Evolutionary conservation across 768 basidiomycete genomes (phyloP).

Genomic region (Auriscalpium microsporum): DNA sequence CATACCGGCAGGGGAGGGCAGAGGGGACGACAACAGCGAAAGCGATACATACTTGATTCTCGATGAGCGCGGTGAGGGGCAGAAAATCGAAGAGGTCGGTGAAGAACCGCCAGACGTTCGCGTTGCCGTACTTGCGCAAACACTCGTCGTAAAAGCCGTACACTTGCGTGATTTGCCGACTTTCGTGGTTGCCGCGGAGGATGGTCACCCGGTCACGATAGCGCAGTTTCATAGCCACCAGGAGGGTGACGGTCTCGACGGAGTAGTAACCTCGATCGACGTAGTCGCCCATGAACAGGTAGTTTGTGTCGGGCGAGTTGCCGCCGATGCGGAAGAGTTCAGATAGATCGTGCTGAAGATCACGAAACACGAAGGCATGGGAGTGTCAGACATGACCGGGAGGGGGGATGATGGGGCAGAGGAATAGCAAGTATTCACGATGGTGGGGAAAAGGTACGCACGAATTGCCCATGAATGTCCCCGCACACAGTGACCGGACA

Average conservation of each 20-base stretch:
- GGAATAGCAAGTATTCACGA: slow-evolving; percentile 15
- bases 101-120: slow-evolving; percentile 99
- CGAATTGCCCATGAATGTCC: slow-evolving; percentile 99
- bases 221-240: slow-evolving; percentile 94
- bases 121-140: slow-evolving; percentile 98
- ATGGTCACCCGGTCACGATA: slow-evolving; percentile 98
- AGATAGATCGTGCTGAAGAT: slow-evolving; percentile 88
- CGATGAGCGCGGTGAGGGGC: slow-evolving; percentile 94
- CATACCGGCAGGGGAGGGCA: not conserved
- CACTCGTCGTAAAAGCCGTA: slow-evolving; percentile 99
- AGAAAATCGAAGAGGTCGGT: slow-evolving; percentile 98
- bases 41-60: slow-evolving; percentile 81
- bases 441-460: slow-evolving; percentile 39
- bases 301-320: slow-evolving; percentile 98
- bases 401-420: slow-evolving; percentile 1
- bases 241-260: slow-evolving; percentile 95
- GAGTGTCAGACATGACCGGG: slow-evolving; percentile 4
- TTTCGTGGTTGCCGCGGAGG: slow-evolving; percentile 97
- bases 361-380: not conserved
- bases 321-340: slow-evolving; percentile 98
- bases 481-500: slow-evolving; percentile 99
- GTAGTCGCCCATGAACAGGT: slow-evolving; percentile 99
- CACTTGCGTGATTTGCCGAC: slow-evolving; percentile 98
- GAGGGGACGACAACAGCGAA: not conserved
- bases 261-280: slow-evolving; percentile 99